Evolutionary conservation across 2,329 filamentous ascomycete species (phyloP).

Genomic region (Fusarium falciforme): DNA sequence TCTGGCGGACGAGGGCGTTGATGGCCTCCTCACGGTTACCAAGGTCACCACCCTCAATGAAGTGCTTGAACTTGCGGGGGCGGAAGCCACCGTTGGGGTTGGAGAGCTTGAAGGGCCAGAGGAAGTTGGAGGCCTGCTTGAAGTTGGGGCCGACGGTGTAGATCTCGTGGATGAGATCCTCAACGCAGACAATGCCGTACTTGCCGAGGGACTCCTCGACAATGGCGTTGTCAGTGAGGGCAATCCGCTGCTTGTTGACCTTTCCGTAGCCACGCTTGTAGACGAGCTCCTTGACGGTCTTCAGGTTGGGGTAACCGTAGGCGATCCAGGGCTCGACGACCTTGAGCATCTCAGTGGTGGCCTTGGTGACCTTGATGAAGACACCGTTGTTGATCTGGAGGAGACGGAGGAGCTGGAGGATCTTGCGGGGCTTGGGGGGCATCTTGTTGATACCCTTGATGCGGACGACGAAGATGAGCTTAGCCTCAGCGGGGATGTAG

Average conservation of each 20-base stretch:
- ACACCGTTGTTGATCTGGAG: slow-evolving; percentile 99
- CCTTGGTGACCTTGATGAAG: slow-evolving; percentile 98
- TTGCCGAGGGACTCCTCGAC: slow-evolving; percentile 97
- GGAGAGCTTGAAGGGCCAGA: slow-evolving; percentile 99
- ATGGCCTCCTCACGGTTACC: slow-evolving; percentile 99
- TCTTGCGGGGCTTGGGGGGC: slow-evolving; percentile 99
- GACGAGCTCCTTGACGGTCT: slow-evolving; percentile 98
- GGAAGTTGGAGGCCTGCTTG: slow-evolving; percentile 99
- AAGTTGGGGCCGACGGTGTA: slow-evolving; percentile 99
- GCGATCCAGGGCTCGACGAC: slow-evolving; percentile 99
- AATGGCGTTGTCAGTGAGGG: slow-evolving; percentile 97
- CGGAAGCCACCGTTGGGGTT: slow-evolving; percentile 98
- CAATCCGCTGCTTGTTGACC: slow-evolving; percentile 96
- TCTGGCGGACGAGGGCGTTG: slow-evolving; percentile 95
- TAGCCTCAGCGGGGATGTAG: slow-evolving; percentile 94
- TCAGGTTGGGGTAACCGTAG: slow-evolving; percentile 99
- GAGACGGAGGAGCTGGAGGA: slow-evolving; percentile 98
- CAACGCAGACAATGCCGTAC: slow-evolving; percentile 99
- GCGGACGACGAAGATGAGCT: slow-evolving; percentile 97
- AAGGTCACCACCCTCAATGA: slow-evolving; percentile 97
- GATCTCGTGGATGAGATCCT: slow-evolving; percentile 99
- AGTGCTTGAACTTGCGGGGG: slow-evolving; percentile 98
- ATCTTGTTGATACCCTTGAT: slow-evolving; percentile 99
- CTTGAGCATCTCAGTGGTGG: slow-evolving; percentile 96
- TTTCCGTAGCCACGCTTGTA: slow-evolving; percentile 99